A percentile compares a stretch with the other conserved stretches of the same genome.
These are phyloP conservation scores for Colletotrichum cuscutae DNA, from an alignment of 2,329 filamentous ascomycete species.

Conservation along the genomic window DNA sequence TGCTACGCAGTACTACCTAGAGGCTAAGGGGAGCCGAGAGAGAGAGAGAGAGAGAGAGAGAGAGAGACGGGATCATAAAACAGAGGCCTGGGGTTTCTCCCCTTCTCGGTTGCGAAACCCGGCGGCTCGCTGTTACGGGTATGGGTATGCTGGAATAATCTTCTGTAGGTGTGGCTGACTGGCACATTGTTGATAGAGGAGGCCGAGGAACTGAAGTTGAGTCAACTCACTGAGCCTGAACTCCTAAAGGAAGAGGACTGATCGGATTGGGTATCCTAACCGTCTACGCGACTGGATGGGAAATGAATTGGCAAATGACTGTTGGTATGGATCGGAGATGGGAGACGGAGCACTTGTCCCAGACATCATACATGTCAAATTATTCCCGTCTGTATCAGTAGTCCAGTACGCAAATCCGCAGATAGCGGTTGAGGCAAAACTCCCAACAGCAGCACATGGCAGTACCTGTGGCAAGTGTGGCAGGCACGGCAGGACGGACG, in stretches of 20 bases:
- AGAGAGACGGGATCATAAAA: background rate
- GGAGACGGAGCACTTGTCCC: background rate
- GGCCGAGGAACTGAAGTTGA: background rate
- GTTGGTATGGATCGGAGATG: background rate
- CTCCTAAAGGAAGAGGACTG: background rate
- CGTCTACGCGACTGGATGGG: background rate
- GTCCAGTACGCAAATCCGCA: background rate
- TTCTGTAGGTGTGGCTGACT: no score
- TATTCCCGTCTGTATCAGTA: no score
- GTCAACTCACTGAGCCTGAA: background rate
- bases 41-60: constrained; percentile 3
- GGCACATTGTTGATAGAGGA: background rate
- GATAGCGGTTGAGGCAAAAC: background rate
- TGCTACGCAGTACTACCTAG: no score
- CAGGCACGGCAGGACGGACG: background rate
- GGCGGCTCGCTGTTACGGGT: background rate
- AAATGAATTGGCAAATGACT: background rate
- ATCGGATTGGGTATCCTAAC: background rate
- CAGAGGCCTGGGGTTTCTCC: background rate
- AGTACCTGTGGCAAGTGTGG: no score
- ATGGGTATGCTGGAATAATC: background rate
- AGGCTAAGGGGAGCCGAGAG: background rate
- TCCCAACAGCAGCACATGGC: background rate
- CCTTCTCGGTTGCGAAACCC: background rate
- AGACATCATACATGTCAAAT: background rate